A percentile compares a stretch with the other conserved stretches of the same genome.
Conservation (phyloP, 1,139 yeast genomes). For the Lodderomyces metapsilosis region DNA sequence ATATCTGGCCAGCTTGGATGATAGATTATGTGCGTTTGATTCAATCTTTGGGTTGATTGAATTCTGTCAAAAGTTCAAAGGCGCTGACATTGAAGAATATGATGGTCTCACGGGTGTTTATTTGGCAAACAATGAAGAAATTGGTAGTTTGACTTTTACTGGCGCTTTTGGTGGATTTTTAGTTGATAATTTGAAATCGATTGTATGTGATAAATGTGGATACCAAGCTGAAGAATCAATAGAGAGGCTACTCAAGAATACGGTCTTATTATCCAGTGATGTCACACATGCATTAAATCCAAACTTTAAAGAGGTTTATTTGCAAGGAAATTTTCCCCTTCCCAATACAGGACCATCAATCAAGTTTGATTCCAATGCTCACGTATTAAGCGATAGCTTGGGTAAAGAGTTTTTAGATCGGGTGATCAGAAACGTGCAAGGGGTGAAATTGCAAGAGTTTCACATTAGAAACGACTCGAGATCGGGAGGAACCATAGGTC, state of each 20-base stretch:
- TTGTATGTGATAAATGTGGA: constrained; percentile 7
- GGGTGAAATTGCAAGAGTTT: constrained; percentile 53
- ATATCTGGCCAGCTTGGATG: constrained; percentile 66
- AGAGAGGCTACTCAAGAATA: constrained; percentile 41
- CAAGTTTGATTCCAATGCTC: constrained; percentile 73
- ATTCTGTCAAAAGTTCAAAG: constrained; percentile 17
- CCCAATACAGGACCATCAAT: constrained; percentile 76
- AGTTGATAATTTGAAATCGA: constrained; percentile 12
- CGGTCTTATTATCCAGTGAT: constrained; percentile 63
- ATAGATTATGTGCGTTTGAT: constrained; percentile 62
- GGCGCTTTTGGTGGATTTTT: constrained; percentile 58
- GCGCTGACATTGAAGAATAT: constrained; percentile 21
- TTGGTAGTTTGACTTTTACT: constrained; percentile 58
- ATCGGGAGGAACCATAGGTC: constrained; percentile 74
- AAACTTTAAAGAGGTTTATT: constrained; percentile 57
- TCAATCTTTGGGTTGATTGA: constrained; percentile 55
- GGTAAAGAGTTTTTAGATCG: constrained; percentile 67
- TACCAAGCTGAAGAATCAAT: constrained; percentile 13
- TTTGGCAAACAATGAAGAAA: constrained; percentile 61
- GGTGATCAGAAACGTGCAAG: constrained; percentile 56
- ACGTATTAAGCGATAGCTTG: constrained; percentile 77
- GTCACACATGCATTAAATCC: constrained; percentile 67
- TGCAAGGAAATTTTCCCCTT: constrained; percentile 71
- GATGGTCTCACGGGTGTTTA: constrained; percentile 50
- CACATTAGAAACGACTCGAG: constrained; percentile 45